phyloP scores from a whole-genome alignment of 371 early-diverging fungal species.

The Mortierella polycephala region DNA sequence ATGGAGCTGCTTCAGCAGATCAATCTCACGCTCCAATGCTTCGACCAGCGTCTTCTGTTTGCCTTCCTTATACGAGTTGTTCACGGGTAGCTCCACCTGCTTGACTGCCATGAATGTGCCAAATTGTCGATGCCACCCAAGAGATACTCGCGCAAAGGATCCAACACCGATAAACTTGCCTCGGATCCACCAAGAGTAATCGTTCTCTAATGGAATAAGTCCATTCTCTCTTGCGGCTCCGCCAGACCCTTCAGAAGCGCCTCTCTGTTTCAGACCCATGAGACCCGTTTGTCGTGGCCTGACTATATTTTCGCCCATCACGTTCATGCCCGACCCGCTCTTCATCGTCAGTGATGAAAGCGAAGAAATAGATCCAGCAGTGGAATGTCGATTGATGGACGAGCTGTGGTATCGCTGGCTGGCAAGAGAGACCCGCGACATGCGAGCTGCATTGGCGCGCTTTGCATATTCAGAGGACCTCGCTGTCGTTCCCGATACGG shows the following conservation, averaged over 20 bases:
- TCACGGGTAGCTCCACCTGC: constrained; percentile 90
- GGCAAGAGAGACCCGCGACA: constrained; percentile 43
- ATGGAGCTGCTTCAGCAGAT: constrained; percentile 85
- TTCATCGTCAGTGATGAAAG: constrained; percentile 12
- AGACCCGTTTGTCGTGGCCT: constrained; percentile 20
- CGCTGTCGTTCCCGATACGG: background rate
- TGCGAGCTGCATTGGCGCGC: constrained; percentile 35
- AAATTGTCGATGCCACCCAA: constrained; percentile 85
- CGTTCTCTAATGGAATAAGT: constrained; percentile 50
- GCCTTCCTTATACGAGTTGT: constrained; percentile 71
- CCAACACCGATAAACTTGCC: constrained; percentile 96
- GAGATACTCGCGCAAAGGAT: constrained; percentile 96
- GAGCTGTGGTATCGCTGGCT: constrained; percentile 45
- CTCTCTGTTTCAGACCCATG: constrained; percentile 20
- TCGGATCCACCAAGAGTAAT: constrained; percentile 77
- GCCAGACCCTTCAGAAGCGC: constrained; percentile 13
- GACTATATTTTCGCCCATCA: constrained; percentile 12
- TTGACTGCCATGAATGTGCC: constrained; percentile 98
- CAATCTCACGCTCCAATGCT: constrained; percentile 91
- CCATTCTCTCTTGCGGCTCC: constrained; percentile 27
- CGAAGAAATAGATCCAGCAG: constrained; percentile 38
- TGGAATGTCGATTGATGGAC: constrained; percentile 29
- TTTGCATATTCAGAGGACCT: constrained; percentile 14
- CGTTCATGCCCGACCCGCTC: constrained; percentile 5
- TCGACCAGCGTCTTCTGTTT: constrained; percentile 75